phyloP scores from a whole-genome alignment of 805 yeast species.

The Debaryomyces castellii region DNA sequence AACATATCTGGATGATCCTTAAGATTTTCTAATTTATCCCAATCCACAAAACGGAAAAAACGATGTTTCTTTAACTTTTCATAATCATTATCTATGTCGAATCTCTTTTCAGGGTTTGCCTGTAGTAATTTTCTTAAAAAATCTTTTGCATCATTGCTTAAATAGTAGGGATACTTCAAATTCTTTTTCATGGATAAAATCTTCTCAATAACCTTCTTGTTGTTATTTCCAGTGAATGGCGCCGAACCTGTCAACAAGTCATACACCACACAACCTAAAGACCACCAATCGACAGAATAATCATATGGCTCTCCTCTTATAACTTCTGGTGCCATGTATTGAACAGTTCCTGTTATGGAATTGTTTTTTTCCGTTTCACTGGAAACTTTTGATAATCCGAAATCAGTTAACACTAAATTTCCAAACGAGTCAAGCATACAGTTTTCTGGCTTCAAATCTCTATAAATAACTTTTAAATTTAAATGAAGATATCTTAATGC shows the following conservation, averaged over 20 bases:
- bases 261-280: conserved; percentile 43
- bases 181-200: conserved; percentile 32
- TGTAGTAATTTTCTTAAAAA: conserved; percentile 37
- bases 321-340: conserved; percentile 50
- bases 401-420: conserved; percentile 43
- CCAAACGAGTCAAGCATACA: conserved; percentile 44
- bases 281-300: conserved; percentile 49
- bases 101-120: conserved; percentile 35
- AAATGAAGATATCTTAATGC: conserved; percentile 40
- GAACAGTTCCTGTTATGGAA: conserved; percentile 46
- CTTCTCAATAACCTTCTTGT: conserved; percentile 39
- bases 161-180: conserved; percentile 39
- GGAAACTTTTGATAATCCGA: conserved; percentile 42
- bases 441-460: conserved; percentile 47
- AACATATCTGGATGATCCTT: conserved; percentile 12
- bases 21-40: conserved; percentile 33
- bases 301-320: conserved; percentile 40
- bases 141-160: conserved; percentile 43
- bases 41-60: conserved; percentile 38
- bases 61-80: conserved; percentile 33
- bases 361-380: conserved; percentile 17
- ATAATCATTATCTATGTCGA: conserved; percentile 35
- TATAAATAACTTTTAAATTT: conserved; percentile 37
- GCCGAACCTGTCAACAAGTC: conserved; percentile 46
- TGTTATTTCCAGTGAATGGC: conserved; percentile 44